Percentiles rank a stretch among this genome's conserved stretches.
Conservation (phyloP, 2,329 filamentous ascomycete genomes). For the Parastagonospora nodorum region DNA sequence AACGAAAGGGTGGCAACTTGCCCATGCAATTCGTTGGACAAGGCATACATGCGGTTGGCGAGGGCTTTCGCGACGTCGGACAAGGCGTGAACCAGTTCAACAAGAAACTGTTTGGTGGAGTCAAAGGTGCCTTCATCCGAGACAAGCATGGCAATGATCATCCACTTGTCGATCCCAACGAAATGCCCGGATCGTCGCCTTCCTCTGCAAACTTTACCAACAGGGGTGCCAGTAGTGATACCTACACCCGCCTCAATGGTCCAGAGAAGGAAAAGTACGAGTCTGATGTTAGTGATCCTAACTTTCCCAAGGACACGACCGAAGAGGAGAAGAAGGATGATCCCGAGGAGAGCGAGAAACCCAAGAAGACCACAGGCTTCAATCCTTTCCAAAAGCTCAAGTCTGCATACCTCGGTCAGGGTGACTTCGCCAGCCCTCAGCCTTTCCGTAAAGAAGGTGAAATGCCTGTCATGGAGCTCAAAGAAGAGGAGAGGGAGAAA, state of each 20-base stretch:
- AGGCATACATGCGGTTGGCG: conserved; percentile 47
- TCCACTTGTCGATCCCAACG: conserved; percentile 21
- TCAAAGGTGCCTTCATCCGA: conserved; percentile 40
- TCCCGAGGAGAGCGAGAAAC: conserved; percentile 21
- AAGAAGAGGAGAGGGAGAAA: conserved; percentile 29
- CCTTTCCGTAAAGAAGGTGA: conserved; percentile 48
- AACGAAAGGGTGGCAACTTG: conserved; percentile 34
- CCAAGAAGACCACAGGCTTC: conserved; percentile 19
- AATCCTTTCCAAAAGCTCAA: conserved; percentile 31
- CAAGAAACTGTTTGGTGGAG: conserved; percentile 45
- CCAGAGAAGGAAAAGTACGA: conserved; percentile 29
- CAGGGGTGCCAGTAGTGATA: conserved; percentile 39
- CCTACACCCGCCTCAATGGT: conserved; percentile 34
- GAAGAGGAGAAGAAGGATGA: conserved; percentile 19
- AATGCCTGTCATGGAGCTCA: conserved; percentile 39
- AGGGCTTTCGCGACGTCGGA: conserved; percentile 57
- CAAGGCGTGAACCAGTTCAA: conserved; percentile 49
- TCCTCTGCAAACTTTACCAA: conserved; percentile 31
- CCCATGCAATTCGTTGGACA: conserved; percentile 57
- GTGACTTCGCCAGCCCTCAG: conserved; percentile 51
- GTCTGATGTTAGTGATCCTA: conserved; percentile 27
- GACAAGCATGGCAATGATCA: conserved; percentile 16
- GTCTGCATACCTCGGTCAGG: conserved; percentile 22
- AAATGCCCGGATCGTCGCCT: conserved; percentile 30
- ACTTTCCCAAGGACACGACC: conserved; percentile 24